phyloP scores from a whole-genome alignment of 1,139 yeast genomes.

The Lodderomyces parapsilosis region DNA sequence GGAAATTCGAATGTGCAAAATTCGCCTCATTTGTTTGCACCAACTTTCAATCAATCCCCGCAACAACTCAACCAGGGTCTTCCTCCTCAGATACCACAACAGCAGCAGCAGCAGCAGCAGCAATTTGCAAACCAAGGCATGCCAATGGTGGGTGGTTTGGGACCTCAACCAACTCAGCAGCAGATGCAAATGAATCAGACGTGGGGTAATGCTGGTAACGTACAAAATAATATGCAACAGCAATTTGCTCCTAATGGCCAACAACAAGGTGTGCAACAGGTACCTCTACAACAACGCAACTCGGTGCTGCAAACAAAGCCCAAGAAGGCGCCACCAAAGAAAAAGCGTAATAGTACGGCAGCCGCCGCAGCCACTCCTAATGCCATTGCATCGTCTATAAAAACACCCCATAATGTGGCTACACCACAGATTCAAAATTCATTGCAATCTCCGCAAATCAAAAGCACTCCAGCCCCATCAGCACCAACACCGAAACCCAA shows the following conservation, averaged over 20 bases:
- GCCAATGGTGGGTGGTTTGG: neutral
- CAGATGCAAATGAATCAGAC: slow-evolving; percentile 1
- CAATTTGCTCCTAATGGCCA: slow-evolving; percentile 15
- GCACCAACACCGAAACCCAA: slow-evolving; percentile 9
- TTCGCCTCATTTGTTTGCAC: slow-evolving; percentile 9
- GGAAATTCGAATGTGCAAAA: slow-evolving; percentile 14
- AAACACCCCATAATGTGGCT: slow-evolving; percentile 46
- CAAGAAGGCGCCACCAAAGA: slow-evolving; percentile 6
- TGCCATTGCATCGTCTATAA: slow-evolving; percentile 37
- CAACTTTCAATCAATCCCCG: slow-evolving; percentile 3
- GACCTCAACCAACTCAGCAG: neutral
- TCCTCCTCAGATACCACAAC: slow-evolving; percentile 16
- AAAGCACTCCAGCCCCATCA: slow-evolving; percentile 10
- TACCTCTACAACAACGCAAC: slow-evolving; percentile 18
- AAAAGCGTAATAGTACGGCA: slow-evolving; percentile 6
- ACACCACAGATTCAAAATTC: slow-evolving; percentile 42
- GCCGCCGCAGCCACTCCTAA: slow-evolving; percentile 46
- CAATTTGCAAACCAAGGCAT: slow-evolving; percentile 1
- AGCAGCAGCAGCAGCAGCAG: slow-evolving; percentile 15
- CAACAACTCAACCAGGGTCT: slow-evolving; percentile 15
- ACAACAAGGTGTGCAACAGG: slow-evolving; percentile 11
- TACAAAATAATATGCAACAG: slow-evolving; percentile 5
- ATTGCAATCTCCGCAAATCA: slow-evolving; percentile 34
- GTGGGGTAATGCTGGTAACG: slow-evolving; percentile 12
- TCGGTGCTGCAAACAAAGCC: slow-evolving; percentile 10